Percentiles rank a stretch among this genome's conserved stretches.
Conservation (phyloP, 108 stramenopile species). For the Cyclotella baltica region DNA sequence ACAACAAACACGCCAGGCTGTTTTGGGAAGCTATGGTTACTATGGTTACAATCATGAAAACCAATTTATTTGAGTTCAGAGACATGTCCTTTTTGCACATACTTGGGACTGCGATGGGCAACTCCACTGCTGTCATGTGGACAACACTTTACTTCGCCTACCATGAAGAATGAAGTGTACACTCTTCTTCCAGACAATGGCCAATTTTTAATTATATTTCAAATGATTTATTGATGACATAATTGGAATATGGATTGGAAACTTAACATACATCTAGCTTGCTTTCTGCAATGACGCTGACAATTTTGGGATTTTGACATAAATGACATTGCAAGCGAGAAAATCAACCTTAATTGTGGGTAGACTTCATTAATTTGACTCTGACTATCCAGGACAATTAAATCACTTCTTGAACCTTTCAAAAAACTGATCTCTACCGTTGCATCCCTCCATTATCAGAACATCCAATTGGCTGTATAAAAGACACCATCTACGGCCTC, state of each 20-base stretch:
- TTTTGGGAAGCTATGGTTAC: slow-evolving; percentile 19
- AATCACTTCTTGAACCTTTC: too few relatives aligned
- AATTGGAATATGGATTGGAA: slow-evolving; percentile 25
- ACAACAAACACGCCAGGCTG: slow-evolving; percentile 3
- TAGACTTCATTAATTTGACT: too few relatives aligned
- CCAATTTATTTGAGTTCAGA: slow-evolving; percentile 29
- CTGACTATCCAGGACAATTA: too few relatives aligned
- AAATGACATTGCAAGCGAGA: slow-evolving; percentile 24
- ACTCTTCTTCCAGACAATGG: slow-evolving; percentile 13
- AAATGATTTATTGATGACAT: slow-evolving; percentile 37
- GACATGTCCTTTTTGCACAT: slow-evolving; percentile 6
- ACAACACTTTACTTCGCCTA: slow-evolving; percentile 22
- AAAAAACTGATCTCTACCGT: too few relatives aligned
- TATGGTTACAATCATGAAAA: slow-evolving; percentile 27
- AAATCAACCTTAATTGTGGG: too few relatives aligned
- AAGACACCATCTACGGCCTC: too few relatives aligned
- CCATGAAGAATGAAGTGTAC: slow-evolving; percentile 23
- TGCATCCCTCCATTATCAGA: too few relatives aligned
- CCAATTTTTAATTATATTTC: slow-evolving; percentile 14
- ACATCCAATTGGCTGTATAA: too few relatives aligned
- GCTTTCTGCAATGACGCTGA: slow-evolving; percentile 20
- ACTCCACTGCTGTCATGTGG: slow-evolving; percentile 7
- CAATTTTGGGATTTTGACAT: slow-evolving; percentile 20
- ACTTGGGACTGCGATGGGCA: slow-evolving; percentile 25
- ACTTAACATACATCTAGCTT: neutral